phyloP scores from a whole-genome alignment of 164 flowering plant species.

The Magnolia changhungtana region DNA sequence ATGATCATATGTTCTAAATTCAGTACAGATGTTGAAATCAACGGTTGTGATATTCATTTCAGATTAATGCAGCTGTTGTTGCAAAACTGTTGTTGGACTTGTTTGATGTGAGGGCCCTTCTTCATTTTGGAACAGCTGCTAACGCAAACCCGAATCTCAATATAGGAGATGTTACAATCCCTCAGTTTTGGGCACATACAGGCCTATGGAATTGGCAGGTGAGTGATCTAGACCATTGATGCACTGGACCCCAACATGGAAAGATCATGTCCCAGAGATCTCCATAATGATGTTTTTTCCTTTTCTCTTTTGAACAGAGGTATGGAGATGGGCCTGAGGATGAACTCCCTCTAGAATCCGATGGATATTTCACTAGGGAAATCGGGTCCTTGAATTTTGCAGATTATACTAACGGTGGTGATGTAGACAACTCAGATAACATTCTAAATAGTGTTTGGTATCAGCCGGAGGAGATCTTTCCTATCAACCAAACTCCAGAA shows the following conservation, averaged over 20 bases:
- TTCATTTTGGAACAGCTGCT: not conserved
- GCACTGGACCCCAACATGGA: no score
- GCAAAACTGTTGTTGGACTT: conserved; percentile 48
- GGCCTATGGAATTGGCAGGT: conserved; percentile 88
- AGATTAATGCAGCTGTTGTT: conserved; percentile 57
- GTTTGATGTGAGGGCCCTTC: conserved; percentile 51
- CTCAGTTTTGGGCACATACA: conserved; percentile 67
- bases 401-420: conserved; percentile 19
- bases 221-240: not conserved
- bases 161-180: conserved; percentile 52
- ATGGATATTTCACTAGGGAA: conserved; percentile 62
- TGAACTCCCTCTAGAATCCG: conserved; percentile 47
- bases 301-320: conserved; percentile 31
- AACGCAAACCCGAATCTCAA: not conserved
- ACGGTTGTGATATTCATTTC: not conserved
- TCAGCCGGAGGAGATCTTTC: conserved; percentile 76
- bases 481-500: conserved; percentile 56
- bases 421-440: conserved; percentile 16
- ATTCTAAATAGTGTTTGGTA: conserved; percentile 69
- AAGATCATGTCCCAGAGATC: not conserved
- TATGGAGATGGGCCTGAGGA: conserved; percentile 58
- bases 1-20: not conserved
- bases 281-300: not conserved
- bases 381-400: conserved; percentile 51
- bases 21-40: not conserved